Evolutionary conservation across 345 rosid species (phyloP).

Genomic region (Boechera retrofracta): DNA sequence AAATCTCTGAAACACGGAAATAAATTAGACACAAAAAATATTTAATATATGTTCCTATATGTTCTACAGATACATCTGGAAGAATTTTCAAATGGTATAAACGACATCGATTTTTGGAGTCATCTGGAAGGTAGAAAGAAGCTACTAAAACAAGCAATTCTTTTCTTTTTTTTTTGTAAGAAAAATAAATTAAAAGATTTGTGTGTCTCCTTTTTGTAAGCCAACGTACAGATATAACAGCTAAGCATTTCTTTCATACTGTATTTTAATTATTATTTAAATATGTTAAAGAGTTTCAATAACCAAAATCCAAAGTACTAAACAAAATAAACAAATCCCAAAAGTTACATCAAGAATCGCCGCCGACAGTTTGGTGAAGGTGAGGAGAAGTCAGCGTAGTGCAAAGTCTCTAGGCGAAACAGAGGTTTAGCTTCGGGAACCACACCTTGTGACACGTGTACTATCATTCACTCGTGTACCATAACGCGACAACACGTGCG

Average conservation of each 20-base stretch:
- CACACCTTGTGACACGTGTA: constrained; percentile 32
- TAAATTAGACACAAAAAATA: constrained; percentile 1
- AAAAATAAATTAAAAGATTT: constrained; percentile 50
- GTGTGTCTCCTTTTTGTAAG: constrained; percentile 48
- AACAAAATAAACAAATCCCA: neutral
- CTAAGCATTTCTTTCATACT: constrained; percentile 47
- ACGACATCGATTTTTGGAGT: constrained; percentile 50
- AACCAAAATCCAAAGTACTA: constrained; percentile 34
- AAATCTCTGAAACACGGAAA: constrained; percentile 22
- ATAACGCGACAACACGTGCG: constrained; percentile 28
- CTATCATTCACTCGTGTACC: constrained; percentile 11
- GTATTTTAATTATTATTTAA: neutral
- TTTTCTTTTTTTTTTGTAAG: neutral
- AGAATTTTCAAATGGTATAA: constrained; percentile 30
- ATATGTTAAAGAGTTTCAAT: neutral
- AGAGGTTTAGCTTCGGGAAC: constrained; percentile 13
- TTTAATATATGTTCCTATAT: neutral
- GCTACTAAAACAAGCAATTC: constrained; percentile 35
- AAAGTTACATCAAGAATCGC: constrained; percentile 15
- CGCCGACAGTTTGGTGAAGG: constrained; percentile 45
- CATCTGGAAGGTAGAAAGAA: constrained; percentile 69
- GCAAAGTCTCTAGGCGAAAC: constrained; percentile 8
- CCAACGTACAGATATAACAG: constrained; percentile 58
- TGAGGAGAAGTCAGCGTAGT: constrained; percentile 22
- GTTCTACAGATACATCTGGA: constrained; percentile 12